Percentiles rank a stretch among this genome's conserved stretches.
phyloP scores from a whole-genome alignment of 768 basidiomycete species.

The Hygrocybe coccinea region DNA sequence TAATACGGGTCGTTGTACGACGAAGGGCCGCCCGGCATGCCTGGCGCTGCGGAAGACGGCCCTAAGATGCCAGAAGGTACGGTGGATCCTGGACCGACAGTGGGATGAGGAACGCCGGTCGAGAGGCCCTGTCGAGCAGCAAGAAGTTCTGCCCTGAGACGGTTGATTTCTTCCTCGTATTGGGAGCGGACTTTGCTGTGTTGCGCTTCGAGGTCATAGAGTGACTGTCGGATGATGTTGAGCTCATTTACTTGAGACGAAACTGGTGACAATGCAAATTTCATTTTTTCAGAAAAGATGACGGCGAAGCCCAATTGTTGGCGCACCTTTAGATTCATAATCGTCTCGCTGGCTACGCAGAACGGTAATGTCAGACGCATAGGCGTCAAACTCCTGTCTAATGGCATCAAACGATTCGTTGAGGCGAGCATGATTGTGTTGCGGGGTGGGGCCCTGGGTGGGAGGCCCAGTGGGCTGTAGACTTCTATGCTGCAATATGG shows the following conservation, averaged over 20 bases:
- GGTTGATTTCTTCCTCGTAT: slow-evolving; percentile 79
- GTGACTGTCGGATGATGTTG: slow-evolving; percentile 79
- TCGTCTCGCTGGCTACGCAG: slow-evolving; percentile 82
- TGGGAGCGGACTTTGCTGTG: slow-evolving; percentile 81
- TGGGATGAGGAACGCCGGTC: slow-evolving; percentile 27
- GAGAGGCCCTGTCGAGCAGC: slow-evolving; percentile 39
- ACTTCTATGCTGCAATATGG: slow-evolving; percentile 41
- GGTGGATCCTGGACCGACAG: slow-evolving; percentile 29
- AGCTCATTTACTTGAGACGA: slow-evolving; percentile 84
- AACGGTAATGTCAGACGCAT: slow-evolving; percentile 61
- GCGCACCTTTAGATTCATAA: slow-evolving; percentile 79
- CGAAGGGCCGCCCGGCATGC: slow-evolving; percentile 25
- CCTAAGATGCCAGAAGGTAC: slow-evolving; percentile 11
- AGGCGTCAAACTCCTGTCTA: slow-evolving; percentile 76
- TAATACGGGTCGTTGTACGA: slow-evolving; percentile 20
- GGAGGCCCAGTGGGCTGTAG: slow-evolving; percentile 51
- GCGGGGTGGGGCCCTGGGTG: slow-evolving; percentile 38
- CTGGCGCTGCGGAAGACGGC: slow-evolving; percentile 16
- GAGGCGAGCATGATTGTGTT: slow-evolving; percentile 43
- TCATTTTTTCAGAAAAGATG: background rate
- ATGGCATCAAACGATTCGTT: slow-evolving; percentile 79
- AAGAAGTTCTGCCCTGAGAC: slow-evolving; percentile 66
- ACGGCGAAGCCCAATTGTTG: slow-evolving; percentile 8
- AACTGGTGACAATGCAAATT: slow-evolving; percentile 41
- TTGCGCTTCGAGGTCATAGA: slow-evolving; percentile 88